phyloP scores from a whole-genome alignment of 2,329 filamentous ascomycete genomes.

The Diaporthe amygdali region DNA sequence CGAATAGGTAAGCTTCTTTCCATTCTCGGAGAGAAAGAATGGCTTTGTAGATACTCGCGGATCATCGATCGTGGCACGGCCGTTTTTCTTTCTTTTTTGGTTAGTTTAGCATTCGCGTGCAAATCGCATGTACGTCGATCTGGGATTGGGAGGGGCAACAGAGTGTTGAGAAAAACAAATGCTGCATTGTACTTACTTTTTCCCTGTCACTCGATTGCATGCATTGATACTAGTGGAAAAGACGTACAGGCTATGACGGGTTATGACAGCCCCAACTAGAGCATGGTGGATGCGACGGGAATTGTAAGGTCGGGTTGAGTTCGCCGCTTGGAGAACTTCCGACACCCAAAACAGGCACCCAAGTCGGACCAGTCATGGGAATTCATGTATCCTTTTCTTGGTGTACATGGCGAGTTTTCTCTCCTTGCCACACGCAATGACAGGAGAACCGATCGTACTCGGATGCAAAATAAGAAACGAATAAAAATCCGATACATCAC shows the following conservation, averaged over 20 bases:
- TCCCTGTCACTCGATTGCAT: conserved; percentile 10
- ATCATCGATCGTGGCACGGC: not conserved
- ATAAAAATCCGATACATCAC: not conserved
- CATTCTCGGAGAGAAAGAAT: not conserved
- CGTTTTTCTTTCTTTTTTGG: not conserved
- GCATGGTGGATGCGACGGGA: conserved; percentile 2
- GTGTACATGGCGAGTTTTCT: not conserved
- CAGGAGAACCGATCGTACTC: not conserved
- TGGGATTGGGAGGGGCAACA: not conserved
- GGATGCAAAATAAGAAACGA: not conserved
- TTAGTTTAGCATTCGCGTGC: not conserved
- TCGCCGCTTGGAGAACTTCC: conserved; percentile 13
- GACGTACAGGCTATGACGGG: not conserved
- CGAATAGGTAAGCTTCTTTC: not conserved
- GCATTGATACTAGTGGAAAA: not conserved
- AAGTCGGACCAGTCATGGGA: not conserved
- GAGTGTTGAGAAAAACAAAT: too few relatives aligned
- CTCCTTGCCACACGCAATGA: not conserved
- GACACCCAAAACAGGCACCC: not conserved
- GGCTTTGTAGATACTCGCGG: not conserved
- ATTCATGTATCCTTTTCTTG: not conserved
- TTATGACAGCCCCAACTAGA: not conserved
- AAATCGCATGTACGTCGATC: not conserved
- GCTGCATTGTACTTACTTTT: not conserved
- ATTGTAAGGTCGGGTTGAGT: conserved; percentile 3